Evolutionary conservation across 768 basidiomycete species (phyloP).

Genomic region (Naganishia friedmannii): DNA sequence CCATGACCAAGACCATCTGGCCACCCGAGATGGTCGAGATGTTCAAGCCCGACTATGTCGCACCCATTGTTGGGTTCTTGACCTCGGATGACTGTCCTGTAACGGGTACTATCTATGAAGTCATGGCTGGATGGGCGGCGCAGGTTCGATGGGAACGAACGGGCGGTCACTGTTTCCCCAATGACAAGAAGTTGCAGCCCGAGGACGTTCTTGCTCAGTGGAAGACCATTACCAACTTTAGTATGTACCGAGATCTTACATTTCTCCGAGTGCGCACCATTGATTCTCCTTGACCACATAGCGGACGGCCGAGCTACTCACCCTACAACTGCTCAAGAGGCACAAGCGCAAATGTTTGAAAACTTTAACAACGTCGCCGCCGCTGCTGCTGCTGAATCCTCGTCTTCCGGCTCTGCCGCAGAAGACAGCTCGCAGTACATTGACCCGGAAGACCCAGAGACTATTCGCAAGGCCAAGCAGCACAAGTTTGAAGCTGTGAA

Average conservation of each 20-base stretch:
- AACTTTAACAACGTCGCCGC: constrained; percentile 60
- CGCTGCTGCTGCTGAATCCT: constrained; percentile 33
- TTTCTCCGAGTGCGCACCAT: no score
- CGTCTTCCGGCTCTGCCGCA: constrained; percentile 16
- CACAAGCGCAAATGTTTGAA: constrained; percentile 64
- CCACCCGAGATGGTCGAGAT: constrained; percentile 70
- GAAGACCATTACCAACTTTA: constrained; percentile 77
- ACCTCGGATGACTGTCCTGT: constrained; percentile 73
- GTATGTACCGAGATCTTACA: constrained; percentile 54
- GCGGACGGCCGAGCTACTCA: constrained; percentile 60
- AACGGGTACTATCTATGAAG: constrained; percentile 76
- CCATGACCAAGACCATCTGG: constrained; percentile 83
- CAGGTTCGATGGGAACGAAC: constrained; percentile 90
- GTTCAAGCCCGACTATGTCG: constrained; percentile 90
- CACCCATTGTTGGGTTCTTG: constrained; percentile 87
- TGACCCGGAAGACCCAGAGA: constrained; percentile 75
- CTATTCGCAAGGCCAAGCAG: constrained; percentile 80
- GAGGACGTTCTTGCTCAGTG: constrained; percentile 79
- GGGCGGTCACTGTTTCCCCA: constrained; percentile 69
- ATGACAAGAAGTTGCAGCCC: constrained; percentile 68
- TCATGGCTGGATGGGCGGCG: constrained; percentile 85
- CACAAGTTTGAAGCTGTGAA: constrained; percentile 56
- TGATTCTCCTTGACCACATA: constrained; percentile 66
- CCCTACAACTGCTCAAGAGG: constrained; percentile 70
- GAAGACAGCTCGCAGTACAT: constrained; percentile 41